Base-by-base conservation (phyloP, 768 basidiomycete species). In the Russula olivacea region DNA sequence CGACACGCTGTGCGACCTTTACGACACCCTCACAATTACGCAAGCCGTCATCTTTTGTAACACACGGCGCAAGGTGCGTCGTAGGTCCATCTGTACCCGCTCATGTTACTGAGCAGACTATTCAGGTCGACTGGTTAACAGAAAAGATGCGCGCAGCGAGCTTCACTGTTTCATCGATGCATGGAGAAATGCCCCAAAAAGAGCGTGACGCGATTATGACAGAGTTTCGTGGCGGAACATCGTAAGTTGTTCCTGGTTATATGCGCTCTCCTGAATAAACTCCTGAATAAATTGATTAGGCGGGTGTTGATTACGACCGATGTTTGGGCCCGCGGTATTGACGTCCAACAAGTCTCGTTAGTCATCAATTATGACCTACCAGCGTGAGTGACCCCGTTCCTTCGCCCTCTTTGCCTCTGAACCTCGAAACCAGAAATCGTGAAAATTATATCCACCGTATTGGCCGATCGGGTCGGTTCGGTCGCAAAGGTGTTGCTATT, bases 391-490 rank as follows among this genome's bases (percentile, higher is more conserved):
- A 2, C 19, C 32, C 40, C 19, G 43, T 54, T 52, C 66, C 34
- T 68, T n/a, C 59, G 32, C n/a, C 28, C 15, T 59, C 65, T 53
- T 28, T 17, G 17, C 34, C 55, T 32, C 21, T 40, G 38, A 54
- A 38, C 50, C 45, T 48, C 59, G 21, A 41, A 32, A 69, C 56
- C 66, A 93, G 88, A 68, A 93, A 93, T 74, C 91, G 91, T 81
- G 96, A 98, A 83, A 98, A 99, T 76, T 99, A 99, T 79, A 98
- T 99, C 69, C 97, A 99, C 80, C 91, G 97, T 72, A 98, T 98
- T 73, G 97, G 97, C 76, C 93, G 97, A 66, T 97, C 95, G 62
- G 97, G 97, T 72, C 93, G 97, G 63, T 98, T 98, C 78, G 97
- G 97, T 69, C 83, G 97, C 70, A 99, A 99, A 78, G 97, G 96